phyloP scores from a whole-genome alignment of 768 basidiomycete species.

The Boletus eberwhitei region DNA sequence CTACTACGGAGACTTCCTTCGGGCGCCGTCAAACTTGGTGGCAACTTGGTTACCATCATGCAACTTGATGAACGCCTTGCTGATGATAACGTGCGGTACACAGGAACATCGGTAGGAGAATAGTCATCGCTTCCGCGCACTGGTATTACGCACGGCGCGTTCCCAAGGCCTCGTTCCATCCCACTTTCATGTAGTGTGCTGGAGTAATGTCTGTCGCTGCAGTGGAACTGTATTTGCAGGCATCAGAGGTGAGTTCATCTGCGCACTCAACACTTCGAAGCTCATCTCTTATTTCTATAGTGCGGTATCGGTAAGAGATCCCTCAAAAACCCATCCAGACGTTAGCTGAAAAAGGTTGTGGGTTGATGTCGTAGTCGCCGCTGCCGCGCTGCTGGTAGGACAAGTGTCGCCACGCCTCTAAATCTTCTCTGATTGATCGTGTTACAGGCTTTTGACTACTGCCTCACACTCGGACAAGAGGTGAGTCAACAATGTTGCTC shows the following conservation, averaged over 20 bases:
- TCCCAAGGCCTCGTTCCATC: not conserved
- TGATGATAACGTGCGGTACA: no score
- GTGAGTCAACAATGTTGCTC: not conserved
- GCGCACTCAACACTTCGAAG: not conserved
- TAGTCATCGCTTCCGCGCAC: not conserved
- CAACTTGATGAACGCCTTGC: no score
- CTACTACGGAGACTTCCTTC: no score
- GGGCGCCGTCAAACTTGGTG: no score
- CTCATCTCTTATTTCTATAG: not conserved
- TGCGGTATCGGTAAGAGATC: constrained; percentile 7
- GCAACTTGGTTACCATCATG: no score
- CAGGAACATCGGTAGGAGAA: no score
- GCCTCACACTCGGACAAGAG: constrained; percentile 14
- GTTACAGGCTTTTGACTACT: constrained; percentile 15
- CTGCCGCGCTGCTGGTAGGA: constrained; percentile 13
- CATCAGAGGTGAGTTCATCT: constrained; percentile 8
- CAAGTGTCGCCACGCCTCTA: not conserved
- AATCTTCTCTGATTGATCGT: not conserved
- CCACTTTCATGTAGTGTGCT: not conserved
- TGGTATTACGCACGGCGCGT: not conserved
- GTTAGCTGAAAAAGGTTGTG: not conserved
- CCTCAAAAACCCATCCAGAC: not conserved
- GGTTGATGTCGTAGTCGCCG: constrained; percentile 6
- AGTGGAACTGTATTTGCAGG: constrained; percentile 13
- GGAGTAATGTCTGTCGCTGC: constrained; percentile 8